Percentiles rank a stretch among this genome's conserved stretches.
phyloP scores from a whole-genome alignment of 2,329 filamentous ascomycete species.

The Fusarium coicis region DNA sequence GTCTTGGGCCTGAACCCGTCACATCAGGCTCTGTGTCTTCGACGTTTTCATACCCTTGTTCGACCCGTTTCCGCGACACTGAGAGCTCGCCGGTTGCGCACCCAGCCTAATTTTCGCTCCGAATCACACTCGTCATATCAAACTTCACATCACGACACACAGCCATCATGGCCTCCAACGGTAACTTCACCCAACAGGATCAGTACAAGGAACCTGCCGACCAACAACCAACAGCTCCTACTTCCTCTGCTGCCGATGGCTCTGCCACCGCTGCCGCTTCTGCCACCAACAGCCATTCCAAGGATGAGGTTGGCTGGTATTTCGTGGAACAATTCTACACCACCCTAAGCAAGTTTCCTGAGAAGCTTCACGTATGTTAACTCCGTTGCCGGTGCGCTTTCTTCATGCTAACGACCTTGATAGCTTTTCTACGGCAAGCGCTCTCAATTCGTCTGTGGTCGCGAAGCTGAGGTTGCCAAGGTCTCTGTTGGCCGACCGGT shows the following conservation, averaged over 20 bases:
- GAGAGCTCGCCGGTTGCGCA: constrained; percentile 32
- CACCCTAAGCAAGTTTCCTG: constrained; percentile 91
- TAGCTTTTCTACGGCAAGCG: constrained; percentile 95
- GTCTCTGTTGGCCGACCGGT: constrained; percentile 91
- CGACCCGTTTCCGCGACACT: constrained; percentile 30
- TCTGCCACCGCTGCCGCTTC: constrained; percentile 46
- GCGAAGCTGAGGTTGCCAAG: constrained; percentile 87
- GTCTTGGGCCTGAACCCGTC: constrained; percentile 15
- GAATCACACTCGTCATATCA: constrained; percentile 22
- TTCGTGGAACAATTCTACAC: constrained; percentile 99
- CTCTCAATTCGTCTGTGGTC: constrained; percentile 93
- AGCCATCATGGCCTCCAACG: constrained; percentile 67
- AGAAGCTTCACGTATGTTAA: constrained; percentile 82
- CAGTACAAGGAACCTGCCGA: constrained; percentile 54
- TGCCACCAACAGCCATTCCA: constrained; percentile 66
- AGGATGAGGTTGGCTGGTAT: constrained; percentile 99
- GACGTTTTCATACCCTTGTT: constrained; percentile 19
- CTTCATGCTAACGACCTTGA: constrained; percentile 15
- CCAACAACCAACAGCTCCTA: constrained; percentile 51
- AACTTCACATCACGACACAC: constrained; percentile 31
- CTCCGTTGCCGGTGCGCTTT: background rate
- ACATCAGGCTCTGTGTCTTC: constrained; percentile 7
- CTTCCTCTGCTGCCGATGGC: constrained; percentile 46
- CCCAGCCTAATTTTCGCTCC: constrained; percentile 36
- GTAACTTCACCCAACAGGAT: constrained; percentile 60